Percentiles rank a stretch among this genome's conserved stretches.
These are phyloP conservation scores for Neopestalotiopsis sp. DNA, from an alignment of 2,329 filamentous ascomycete genomes.

Conservation along the genomic window DNA sequence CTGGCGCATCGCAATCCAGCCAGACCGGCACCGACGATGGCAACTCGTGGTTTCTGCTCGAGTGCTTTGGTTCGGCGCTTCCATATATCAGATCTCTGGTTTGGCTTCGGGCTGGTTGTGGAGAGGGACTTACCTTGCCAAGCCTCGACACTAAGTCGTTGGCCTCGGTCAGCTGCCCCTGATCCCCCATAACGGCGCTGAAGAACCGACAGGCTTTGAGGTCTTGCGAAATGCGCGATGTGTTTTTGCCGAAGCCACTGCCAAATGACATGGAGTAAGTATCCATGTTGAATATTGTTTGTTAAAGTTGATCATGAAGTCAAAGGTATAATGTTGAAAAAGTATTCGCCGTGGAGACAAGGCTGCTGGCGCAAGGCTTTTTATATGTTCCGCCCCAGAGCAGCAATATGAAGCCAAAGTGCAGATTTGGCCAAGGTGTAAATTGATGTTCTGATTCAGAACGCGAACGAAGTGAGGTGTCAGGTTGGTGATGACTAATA, in stretches of 20 bases:
- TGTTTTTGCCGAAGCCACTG: constrained; percentile 47
- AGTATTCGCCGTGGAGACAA: neutral
- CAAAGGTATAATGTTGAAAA: neutral
- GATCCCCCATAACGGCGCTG: constrained; percentile 39
- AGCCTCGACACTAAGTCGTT: constrained; percentile 38
- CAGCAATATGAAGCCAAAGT: neutral
- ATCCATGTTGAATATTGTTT: constrained; percentile 48
- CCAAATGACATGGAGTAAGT: constrained; percentile 57
- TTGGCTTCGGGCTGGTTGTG: constrained; percentile 10
- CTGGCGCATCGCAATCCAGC: constrained; percentile 76
- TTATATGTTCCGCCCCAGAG: neutral
- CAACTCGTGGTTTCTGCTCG: constrained; percentile 57
- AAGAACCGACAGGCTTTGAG: constrained; percentile 48
- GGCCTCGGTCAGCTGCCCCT: constrained; percentile 36
- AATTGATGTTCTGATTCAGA: neutral
- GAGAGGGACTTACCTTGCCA: constrained; percentile 41
- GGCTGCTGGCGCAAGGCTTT: neutral
- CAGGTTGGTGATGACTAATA: neutral
- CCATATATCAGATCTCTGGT: constrained; percentile 8
- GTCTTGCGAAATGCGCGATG: constrained; percentile 57
- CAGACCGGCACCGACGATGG: constrained; percentile 73
- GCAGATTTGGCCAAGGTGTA: neutral
- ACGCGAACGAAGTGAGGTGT: neutral
- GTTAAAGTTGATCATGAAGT: neutral
- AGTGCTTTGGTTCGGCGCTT: constrained; percentile 33